Conservation (phyloP, 2,329 filamentous ascomycete species). For the Fusarium foetens region DNA sequence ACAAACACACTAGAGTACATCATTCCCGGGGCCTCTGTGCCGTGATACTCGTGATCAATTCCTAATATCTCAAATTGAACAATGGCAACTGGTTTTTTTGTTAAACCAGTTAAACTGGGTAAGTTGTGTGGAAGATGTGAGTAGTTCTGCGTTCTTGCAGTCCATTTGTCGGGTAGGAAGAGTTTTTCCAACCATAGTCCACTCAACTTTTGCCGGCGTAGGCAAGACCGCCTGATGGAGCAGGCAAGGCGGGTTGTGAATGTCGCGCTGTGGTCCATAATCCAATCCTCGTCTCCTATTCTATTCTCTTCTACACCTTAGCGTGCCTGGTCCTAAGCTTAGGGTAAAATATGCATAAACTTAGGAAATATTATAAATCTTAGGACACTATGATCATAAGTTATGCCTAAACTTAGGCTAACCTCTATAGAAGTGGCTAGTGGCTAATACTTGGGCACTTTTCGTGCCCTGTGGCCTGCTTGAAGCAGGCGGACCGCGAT, state of each 20-base stretch:
- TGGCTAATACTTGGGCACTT: too few species aligned
- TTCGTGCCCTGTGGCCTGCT: rapidly evolving
- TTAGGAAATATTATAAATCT: neutral
- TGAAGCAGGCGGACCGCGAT: rapidly evolving
- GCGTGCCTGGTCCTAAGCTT: neutral
- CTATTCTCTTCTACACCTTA: neutral
- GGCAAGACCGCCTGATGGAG: too few species aligned
- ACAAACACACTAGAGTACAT: neutral
- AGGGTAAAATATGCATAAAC: neutral
- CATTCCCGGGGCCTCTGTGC: neutral
- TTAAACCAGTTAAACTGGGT: neutral
- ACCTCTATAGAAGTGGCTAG: too few species aligned
- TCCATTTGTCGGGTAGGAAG: neutral
- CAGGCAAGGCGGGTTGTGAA: neutral
- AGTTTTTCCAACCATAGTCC: rapidly evolving
- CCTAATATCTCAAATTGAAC: too few species aligned
- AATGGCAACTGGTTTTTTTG: neutral
- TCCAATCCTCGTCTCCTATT: rapidly evolving
- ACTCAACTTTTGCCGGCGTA: neutral
- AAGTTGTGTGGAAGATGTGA: neutral
- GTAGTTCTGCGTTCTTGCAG: neutral
- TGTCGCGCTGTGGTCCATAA: neutral
- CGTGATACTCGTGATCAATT: too few species aligned
- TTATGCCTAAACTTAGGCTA: neutral
- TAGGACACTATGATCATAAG: neutral